Base-by-base conservation (phyloP, 495 filamentous ascomycete genomes). In the Tuber aestivum region DNA sequence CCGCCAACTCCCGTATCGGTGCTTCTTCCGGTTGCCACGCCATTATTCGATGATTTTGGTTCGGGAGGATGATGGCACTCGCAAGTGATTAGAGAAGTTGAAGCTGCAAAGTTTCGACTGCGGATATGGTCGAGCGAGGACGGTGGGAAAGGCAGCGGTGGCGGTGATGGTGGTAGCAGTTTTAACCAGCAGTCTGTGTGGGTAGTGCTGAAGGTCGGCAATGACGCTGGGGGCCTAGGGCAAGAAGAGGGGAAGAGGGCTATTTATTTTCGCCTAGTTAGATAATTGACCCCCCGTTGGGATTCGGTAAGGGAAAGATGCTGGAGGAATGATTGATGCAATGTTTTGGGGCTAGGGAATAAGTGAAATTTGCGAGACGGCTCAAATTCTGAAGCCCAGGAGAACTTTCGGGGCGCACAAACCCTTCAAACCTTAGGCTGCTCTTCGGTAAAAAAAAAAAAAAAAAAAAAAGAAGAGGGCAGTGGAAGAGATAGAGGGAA, bases 11-110 rank as follows among this genome's bases (percentile, higher is more conserved):
- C 87, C 88, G 88, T 87, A 98, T 87, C 83, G 91, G 92, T 86
- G 92, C 92, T 77, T 91, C 88, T 84, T 93, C 88, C 44, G 95
- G 96, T 86, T 97, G 93, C 95, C 95, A 99, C 83, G 90, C 90
- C 94, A 97, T 97, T 70, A 79, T 79, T 79, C 40, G 70, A 48
- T 69, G 45, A 77, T 45, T 79, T 79, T 27, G 73, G 45, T 70
- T 70, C 75, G 65, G 41, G 72, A 65, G 48, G 32, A 71, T 42
- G 32, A 71, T 42, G 50, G 70, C 35, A 70, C 56, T 35, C 27
- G 32, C 56, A 35, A 35, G 35, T 61, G 73, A 41, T 41, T 48
- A 76, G 44, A 40, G 70, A 76, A 69, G 69, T 23, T 23, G 69
- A 48, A 69, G 73, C 73, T 76, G 56, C 14, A 20, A 72, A 70